Base-by-base conservation (phyloP, 345 rosid genomes). In the Adansonia digitata region DNA sequence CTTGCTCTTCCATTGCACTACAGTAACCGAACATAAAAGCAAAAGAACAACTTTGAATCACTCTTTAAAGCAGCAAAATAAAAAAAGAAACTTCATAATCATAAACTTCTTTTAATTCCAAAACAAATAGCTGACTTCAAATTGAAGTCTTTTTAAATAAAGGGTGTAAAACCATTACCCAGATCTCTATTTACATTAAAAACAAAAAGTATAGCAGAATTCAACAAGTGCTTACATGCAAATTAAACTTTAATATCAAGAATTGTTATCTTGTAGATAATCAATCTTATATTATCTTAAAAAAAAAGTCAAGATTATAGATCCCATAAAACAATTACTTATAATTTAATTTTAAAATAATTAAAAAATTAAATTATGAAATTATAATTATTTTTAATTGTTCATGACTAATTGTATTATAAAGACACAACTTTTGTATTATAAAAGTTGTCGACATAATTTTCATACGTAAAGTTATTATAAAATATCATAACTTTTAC, bases 1-100 rank as follows among this genome's bases (percentile, higher is more conserved):
- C 85, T 5, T 77, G 48, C 22, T 72, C 82, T 74, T 81, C 82
- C 94, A 87, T 81, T 81, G 57, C 67, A 62, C 84, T 83, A 74
- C 40, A 60, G 71, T 26, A 26, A 42, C 72, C 0, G 77, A 1
- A 62, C 60, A 71, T 14, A 26, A 73, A 34, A 72, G 52, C 26
- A 40, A 7, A 11, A 53, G 2, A 67, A 24, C 17, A 74, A 46
- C 64, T n/a, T 46, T 39, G 24, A 39, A 72, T 51, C 62, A 24
- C 31, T 14, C 11, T 14, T 22, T 5, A 72, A 72, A 22, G 26
- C 35, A 14, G n/a, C n/a, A n/a, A n/a, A n/a, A n/a, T n/a, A n/a
- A n/a, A n/a, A n/a, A n/a, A 72, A 37, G 22, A 3, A 35, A 24
- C 3, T 11, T 26, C 62, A 10, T 6, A 3, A 35, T 34, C 20